A percentile compares a stretch with the other conserved stretches of the same genome.
phyloP scores from a whole-genome alignment of 1,139 yeast species.

The Kodamaea plutei region DNA sequence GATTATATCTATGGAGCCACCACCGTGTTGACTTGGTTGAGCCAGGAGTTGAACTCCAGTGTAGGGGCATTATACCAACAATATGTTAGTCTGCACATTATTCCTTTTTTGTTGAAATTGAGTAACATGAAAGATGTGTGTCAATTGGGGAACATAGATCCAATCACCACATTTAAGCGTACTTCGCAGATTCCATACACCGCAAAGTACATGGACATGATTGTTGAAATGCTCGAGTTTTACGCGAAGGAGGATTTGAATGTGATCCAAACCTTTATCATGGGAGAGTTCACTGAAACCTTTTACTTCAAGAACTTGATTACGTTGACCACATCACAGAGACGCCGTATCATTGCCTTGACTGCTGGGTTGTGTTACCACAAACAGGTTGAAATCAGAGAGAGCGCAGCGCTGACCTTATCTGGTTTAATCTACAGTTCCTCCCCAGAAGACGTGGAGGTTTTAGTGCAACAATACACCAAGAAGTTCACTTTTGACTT shows the following conservation, averaged over 20 bases:
- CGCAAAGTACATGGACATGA: conserved; percentile 33
- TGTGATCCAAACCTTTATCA: conserved; percentile 64
- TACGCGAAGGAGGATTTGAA: conserved; percentile 43
- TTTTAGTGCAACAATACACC: conserved; percentile 24
- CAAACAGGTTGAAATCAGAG: conserved; percentile 72
- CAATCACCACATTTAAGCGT: conserved; percentile 48
- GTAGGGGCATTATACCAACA: conserved; percentile 38
- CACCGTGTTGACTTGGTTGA: conserved; percentile 42
- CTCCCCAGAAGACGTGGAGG: conserved; percentile 52
- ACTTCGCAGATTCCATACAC: conserved; percentile 60
- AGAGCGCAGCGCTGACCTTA: conserved; percentile 68
- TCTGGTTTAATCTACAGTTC: conserved; percentile 80
- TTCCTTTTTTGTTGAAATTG: conserved; percentile 69
- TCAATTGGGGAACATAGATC: conserved; percentile 63
- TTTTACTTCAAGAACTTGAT: conserved; percentile 72
- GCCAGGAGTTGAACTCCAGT: conserved; percentile 40
- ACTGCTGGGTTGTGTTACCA: conserved; percentile 57
- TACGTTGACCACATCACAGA: conserved; percentile 46
- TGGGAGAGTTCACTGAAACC: conserved; percentile 69
- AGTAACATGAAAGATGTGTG: conserved; percentile 78
- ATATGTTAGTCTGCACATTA: conserved; percentile 39
- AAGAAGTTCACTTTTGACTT: conserved; percentile 25
- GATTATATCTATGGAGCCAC: conserved; percentile 46
- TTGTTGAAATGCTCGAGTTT: conserved; percentile 50
- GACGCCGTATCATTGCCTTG: conserved; percentile 47